Base-by-base conservation (phyloP, 345 rosid genomes). In the Dipteronia dyeriana region DNA sequence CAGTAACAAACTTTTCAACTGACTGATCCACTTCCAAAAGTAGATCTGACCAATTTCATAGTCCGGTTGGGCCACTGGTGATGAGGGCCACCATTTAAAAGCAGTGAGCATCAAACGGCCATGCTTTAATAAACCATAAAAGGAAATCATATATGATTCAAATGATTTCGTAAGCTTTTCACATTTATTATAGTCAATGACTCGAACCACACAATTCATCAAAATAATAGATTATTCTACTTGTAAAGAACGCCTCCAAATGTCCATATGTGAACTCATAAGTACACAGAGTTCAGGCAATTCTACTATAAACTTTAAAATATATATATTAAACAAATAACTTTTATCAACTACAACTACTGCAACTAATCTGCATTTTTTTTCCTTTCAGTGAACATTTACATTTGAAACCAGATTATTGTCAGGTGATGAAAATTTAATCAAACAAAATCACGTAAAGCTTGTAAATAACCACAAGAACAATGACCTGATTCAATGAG, bases 21-120 rank as follows among this genome's bases (percentile, higher is more conserved):
- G 22, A 17, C 7, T n/a, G 61, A 23, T 25, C 73, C n/a, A 29
- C n/a, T 4, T n/a, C 53, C 53, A 68, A 68, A 68, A 68, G 72
- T 68, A 26, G 63, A 41, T 17, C 63, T 12, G 29, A 53, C 74
- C 60, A 69, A 51, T 22, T 51, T 9, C 16, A 25, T 53, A 59
- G 63, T 59, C 26, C 26, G 20, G 26, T 2, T 9, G 22, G n/a
- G 63, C 26, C 71, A 43, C 26, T 16, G 25, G 16, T 53, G 56
- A 19, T 2, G 26, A 45, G 9, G n/a, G 47, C 45, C 34, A 19
- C 62, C 12, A 19, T 70, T 51, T 8, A 26, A 70, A 69, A 11
- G 34, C 26, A 20, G 57, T 53, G n/a, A 16, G 54, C 54, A 49
- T 49, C 54, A 14, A 49, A 49, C 54, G 19, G 54, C 54, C 54